Evolutionary conservation across 1,284 basidiomycete species (phyloP).

Genomic region (Tilletia indica): DNA sequence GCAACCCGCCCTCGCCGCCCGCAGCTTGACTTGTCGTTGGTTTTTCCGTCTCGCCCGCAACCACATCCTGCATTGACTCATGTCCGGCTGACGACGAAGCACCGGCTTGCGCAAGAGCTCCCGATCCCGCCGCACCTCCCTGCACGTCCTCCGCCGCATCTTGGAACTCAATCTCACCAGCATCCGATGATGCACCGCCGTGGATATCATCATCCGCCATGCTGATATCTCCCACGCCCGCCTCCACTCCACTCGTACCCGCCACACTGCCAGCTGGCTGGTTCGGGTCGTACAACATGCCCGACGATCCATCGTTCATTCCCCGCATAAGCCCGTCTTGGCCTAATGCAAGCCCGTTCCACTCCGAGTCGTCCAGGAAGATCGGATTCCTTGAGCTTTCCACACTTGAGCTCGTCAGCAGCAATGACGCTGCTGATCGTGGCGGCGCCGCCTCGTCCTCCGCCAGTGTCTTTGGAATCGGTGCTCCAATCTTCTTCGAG

Average conservation of each 20-base stretch:
- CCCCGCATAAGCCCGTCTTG: neutral
- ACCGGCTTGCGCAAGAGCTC: neutral
- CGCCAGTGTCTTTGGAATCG: conserved; percentile 37
- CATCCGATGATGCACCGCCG: conserved; percentile 8
- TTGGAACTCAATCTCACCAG: conserved; percentile 13
- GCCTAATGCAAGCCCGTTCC: neutral
- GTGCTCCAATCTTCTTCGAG: conserved; percentile 40
- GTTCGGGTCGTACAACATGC: neutral
- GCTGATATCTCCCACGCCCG: conserved; percentile 8
- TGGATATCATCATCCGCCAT: conserved; percentile 13
- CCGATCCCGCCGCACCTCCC: neutral
- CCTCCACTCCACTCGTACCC: conserved; percentile 2
- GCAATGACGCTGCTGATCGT: conserved; percentile 18
- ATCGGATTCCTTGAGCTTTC: conserved; percentile 7
- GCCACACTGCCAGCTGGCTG: neutral
- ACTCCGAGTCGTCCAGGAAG: conserved; percentile 7
- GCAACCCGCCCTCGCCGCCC: neutral
- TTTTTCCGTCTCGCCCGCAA: neutral
- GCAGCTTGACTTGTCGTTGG: neutral
- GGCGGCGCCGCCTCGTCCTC: conserved; percentile 42
- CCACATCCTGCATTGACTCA: conserved; percentile 3
- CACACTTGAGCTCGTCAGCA: conserved; percentile 10
- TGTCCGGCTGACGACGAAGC: neutral
- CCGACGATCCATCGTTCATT: neutral
- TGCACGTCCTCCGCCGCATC: conserved; percentile 4